Evolutionary conservation across 2,329 filamentous ascomycete genomes (phyloP), one percentile per base, ranked within the genome.

Genomic region (Epichloe uncinata): DNA sequence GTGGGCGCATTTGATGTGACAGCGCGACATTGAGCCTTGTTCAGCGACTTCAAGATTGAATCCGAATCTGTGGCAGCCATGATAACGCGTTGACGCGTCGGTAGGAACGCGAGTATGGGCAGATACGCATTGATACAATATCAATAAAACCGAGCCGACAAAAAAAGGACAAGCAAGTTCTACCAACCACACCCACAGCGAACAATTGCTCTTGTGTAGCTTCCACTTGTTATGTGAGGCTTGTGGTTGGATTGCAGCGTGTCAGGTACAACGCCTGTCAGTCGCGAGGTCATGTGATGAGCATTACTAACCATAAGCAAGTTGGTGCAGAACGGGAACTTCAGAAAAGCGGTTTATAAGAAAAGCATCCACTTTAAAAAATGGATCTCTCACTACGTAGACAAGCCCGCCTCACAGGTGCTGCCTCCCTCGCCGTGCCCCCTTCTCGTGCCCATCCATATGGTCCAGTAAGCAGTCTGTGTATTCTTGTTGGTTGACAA

Each of bases 21-120:
- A 3, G 78, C 78, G 9, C 70, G 73, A 26, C 69, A 65, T 62
- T 81, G 78, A 15, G 77, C 77, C 38, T 67, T 57, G 55, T 81
- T 81, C 33, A 81, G 66, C 43, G 70, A 73, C 50, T 63, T 60
- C 52, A 81, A 63, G 47, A 78, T 66, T 46, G 64, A 30, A 8
- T 51, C 42, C 30, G 53, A 57, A 48, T 50, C 64, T 58, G 36
- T 49, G 42, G 42, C 55, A 26, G 57, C 41, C 63, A 66, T 66
- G 53, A 43, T 58, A 55, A 37, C 57, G 53, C 56, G 51, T 55
- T 45, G 52, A 54, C 51, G 46, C 41, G 49, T 57, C 51, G 33
- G 26, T 30, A 15, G 34, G 34, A 18, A 49, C 46, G 48, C 45
- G 49, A 36, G 45, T 49, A 45, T 16, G 20, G 42, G 36, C 18